phyloP scores from a whole-genome alignment of 306 rosid genomes.

The Cucumis hystrix region DNA sequence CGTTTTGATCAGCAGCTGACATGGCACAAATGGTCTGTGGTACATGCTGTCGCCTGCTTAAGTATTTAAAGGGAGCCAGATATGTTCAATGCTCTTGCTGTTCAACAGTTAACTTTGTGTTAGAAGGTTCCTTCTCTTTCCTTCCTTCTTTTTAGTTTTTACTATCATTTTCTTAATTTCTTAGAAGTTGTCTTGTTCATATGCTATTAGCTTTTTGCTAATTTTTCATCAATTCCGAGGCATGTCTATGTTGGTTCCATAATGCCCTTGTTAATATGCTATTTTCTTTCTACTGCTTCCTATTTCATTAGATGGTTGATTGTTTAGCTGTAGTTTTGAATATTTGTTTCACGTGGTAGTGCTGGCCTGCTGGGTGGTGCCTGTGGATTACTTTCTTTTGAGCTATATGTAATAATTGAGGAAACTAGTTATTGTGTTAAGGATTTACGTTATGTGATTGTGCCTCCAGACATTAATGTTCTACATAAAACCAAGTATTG shows the following conservation, averaged over 20 bases:
- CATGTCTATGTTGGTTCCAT: not conserved
- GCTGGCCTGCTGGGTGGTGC: not conserved
- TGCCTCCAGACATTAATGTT: not conserved
- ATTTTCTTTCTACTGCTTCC: not conserved
- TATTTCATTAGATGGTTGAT: not conserved
- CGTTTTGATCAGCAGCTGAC: slow-evolving; percentile 24
- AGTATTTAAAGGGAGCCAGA: slow-evolving; percentile 55
- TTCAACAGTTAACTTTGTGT: slow-evolving; percentile 59
- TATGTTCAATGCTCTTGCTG: slow-evolving; percentile 79
- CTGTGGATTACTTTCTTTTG: not conserved
- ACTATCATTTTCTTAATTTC: not conserved
- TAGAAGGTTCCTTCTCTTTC: slow-evolving; percentile 44
- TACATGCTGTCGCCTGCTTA: slow-evolving; percentile 66
- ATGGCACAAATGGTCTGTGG: slow-evolving; percentile 91
- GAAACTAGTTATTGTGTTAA: not conserved
- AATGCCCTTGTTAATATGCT: not conserved
- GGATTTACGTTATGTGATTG: not conserved
- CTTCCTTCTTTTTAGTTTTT: not conserved
- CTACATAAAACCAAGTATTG: not conserved
- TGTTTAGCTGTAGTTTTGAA: not conserved
- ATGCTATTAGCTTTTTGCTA: not conserved
- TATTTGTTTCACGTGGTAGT: not conserved
- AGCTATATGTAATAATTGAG: not conserved
- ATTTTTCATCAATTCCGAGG: not conserved
- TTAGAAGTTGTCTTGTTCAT: not conserved